phyloP scores from a whole-genome alignment of 495 filamentous ascomycete genomes.

The Schizothecium vesticola region DNA sequence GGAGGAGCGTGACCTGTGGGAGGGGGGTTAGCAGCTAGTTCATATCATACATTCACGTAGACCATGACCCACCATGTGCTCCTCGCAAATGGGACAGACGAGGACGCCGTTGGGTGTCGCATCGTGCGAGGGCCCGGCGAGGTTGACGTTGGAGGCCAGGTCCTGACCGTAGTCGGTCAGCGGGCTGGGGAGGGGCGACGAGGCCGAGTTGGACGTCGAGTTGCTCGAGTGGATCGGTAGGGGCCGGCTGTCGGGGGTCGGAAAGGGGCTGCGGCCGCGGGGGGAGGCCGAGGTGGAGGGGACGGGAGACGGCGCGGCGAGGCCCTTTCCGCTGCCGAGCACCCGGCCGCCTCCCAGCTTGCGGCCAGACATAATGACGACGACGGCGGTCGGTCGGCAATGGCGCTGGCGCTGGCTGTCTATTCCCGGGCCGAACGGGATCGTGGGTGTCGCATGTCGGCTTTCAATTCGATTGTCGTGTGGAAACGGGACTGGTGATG shows the following conservation, averaged over 20 bases:
- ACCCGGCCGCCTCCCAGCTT: conserved; percentile 86
- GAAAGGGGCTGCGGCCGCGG: conserved; percentile 39
- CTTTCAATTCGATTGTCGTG: neutral
- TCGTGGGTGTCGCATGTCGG: neutral
- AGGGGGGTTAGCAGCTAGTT: neutral
- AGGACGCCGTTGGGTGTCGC: conserved; percentile 48
- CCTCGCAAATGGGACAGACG: conserved; percentile 90
- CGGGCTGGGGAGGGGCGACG: conserved; percentile 36
- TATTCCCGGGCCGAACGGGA: neutral
- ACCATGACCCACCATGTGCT: conserved; percentile 68
- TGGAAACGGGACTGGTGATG: neutral
- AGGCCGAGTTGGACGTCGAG: conserved; percentile 26
- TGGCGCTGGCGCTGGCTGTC: neutral
- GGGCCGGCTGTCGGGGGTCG: conserved; percentile 51
- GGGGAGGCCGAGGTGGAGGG: conserved; percentile 13
- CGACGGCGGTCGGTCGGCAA: neutral
- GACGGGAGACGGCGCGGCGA: conserved; percentile 54
- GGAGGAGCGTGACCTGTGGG: conserved; percentile 76
- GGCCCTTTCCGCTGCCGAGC: conserved; percentile 72
- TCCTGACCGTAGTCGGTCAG: conserved; percentile 40
- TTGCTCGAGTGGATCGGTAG: conserved; percentile 40
- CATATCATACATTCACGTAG: neutral
- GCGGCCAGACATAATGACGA: conserved; percentile 62
- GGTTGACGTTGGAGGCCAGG: conserved; percentile 43
- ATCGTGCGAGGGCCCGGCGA: conserved; percentile 40